Evolutionary conservation across 2,329 filamentous ascomycete genomes (phyloP), one percentile per base, ranked within the genome.

Genomic region (Aureobasidium melanogenum): DNA sequence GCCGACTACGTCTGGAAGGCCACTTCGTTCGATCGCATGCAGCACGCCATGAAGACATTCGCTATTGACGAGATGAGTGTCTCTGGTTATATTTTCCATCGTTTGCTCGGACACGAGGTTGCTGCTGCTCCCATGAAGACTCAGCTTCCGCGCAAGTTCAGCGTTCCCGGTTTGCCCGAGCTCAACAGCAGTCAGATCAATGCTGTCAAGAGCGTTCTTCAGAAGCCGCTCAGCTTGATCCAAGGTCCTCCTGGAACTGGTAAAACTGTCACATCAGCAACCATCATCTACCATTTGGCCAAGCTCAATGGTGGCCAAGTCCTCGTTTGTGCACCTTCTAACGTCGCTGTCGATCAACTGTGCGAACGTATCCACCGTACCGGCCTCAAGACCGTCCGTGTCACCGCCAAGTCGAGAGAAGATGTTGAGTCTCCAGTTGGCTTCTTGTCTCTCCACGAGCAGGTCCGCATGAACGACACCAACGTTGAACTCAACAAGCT

Each of bases 1-100:
- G 94, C 93, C 66, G 94, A 99, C 73, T 99, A 99, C 71, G 94
- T 99, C 61, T 99, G 94, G 94, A 99, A 99, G 74, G 94, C 95
- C 15, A 99, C 95, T 0, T 97, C 93, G 0, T 99, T 99, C 72
- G 94, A 99, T 71, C 92, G 94, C 65, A 99, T 99, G 94, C 94
- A 99, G 74, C 85, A 92, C 66, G 95, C 94, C 60, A 97, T 99
- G 93, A 97, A 97, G 81, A 97, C 91, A 0, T 99, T 99, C 72
- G 94, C 94, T 6, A 86, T 97, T 47, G 93, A 99, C 68, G 94
- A 99, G 75, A 89, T 96, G 88, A 97, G 92, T 70, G 93, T 99
- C 46, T 97, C 94, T 24, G 94, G 94, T 39, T 99, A 97, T 76
- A 96, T 99, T 66, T 99, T 97, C 79, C 94, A 99, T 74, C 94